phyloP scores from a whole-genome alignment of 257 asterid species.

The Cordia subcordata region DNA sequence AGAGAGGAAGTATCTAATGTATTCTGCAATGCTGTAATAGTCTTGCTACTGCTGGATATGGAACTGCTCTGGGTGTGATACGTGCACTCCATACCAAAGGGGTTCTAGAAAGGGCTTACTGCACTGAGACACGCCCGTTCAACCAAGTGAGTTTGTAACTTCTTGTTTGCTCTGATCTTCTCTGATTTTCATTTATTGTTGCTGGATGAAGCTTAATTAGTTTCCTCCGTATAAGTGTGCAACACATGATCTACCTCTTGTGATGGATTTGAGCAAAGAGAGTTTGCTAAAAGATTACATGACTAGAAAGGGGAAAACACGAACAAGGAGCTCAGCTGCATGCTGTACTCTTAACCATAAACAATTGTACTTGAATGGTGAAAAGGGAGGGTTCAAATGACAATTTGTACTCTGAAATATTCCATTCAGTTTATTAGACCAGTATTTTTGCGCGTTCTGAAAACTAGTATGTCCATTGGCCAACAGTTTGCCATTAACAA shows the following conservation, averaged over 20 bases:
- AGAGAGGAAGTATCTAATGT: constrained; percentile 18
- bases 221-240: not conserved
- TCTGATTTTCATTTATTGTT: not conserved
- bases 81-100: constrained; percentile 77
- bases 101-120: constrained; percentile 75
- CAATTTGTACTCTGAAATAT: too few relatives aligned
- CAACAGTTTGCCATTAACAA: too few relatives aligned
- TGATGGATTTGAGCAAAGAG: not conserved
- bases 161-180: not conserved
- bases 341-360: too few relatives aligned
- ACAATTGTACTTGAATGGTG: too few relatives aligned
- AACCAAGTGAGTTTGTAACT: constrained; percentile 69
- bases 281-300: too few relatives aligned
- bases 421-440: too few relatives aligned
- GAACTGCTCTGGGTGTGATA: constrained; percentile 96
- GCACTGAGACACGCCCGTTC: constrained; percentile 97
- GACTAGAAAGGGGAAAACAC: too few relatives aligned
- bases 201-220: not conserved
- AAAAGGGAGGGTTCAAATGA: too few relatives aligned
- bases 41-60: constrained; percentile 98
- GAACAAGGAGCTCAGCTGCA: too few relatives aligned
- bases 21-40: constrained; percentile 29
- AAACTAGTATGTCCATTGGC: too few relatives aligned
- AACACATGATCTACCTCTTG: not conserved
- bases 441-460: too few relatives aligned